Evolutionary conservation across 2,329 filamentous ascomycete species (phyloP).

Genomic region (Colletotrichum lupini): DNA sequence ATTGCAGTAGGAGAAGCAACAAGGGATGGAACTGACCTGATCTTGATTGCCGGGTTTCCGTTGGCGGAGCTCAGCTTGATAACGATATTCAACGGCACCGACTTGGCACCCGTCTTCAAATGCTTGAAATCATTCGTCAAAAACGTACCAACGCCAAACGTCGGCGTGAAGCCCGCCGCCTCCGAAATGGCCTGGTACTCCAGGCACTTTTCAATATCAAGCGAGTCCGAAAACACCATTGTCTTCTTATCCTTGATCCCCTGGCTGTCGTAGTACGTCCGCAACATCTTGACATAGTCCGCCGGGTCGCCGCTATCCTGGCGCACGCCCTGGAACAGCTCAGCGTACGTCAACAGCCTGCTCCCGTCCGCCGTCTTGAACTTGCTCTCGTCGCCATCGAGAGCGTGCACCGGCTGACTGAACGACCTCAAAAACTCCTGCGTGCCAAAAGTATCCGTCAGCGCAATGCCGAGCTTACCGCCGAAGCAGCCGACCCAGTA

Average conservation of each 20-base stretch:
- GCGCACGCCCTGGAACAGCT: conserved; percentile 84
- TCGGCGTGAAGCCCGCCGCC: conserved; percentile 81
- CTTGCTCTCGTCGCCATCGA: conserved; percentile 55
- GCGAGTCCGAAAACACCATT: conserved; percentile 94
- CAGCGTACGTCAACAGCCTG: conserved; percentile 74
- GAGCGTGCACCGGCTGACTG: conserved; percentile 67
- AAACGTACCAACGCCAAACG: conserved; percentile 95
- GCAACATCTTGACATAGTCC: conserved; percentile 82
- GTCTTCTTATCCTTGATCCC: conserved; percentile 84
- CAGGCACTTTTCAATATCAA: conserved; percentile 90
- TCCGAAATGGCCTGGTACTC: conserved; percentile 90
- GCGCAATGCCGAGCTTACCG: conserved; percentile 82
- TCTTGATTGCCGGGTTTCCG: conserved; percentile 88
- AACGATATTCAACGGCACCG: conserved; percentile 93
- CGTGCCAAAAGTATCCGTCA: conserved; percentile 98
- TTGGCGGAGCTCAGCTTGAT: conserved; percentile 93
- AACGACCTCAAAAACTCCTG: conserved; percentile 89
- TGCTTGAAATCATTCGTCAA: conserved; percentile 94
- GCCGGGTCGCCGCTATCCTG: conserved; percentile 92
- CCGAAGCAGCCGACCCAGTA: conserved; percentile 96
- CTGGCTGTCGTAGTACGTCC: conserved; percentile 81
- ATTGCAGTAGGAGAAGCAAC: neutral
- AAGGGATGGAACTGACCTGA: conserved; percentile 61
- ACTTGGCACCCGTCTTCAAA: conserved; percentile 80
- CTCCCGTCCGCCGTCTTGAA: conserved; percentile 51